Percentiles rank a stretch among this genome's conserved stretches.
These are phyloP conservation scores for Epichloe typhina DNA, from an alignment of 2,329 filamentous ascomycete species.

Conservation along the genomic window DNA sequence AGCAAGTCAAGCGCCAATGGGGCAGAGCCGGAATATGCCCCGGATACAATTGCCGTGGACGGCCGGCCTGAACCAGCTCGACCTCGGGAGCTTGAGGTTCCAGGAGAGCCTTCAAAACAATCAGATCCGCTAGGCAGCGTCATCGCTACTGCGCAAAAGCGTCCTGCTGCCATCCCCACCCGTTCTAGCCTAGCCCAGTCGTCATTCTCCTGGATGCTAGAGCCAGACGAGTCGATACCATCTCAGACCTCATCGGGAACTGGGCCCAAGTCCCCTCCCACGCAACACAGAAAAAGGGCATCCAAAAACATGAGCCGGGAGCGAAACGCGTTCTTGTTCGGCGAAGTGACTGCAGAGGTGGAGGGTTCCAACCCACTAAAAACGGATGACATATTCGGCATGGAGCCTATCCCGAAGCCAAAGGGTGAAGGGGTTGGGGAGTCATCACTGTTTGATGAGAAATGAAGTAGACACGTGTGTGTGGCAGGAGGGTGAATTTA, in stretches of 20 bases:
- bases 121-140: neutral
- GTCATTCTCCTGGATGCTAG: slow-evolving; percentile 70
- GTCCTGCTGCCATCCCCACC: slow-evolving; percentile 36
- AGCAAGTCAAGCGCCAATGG: neutral
- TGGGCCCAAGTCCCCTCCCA: slow-evolving; percentile 17
- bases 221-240: slow-evolving; percentile 31
- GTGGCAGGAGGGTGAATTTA: neutral
- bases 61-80: neutral
- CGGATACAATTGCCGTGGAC: neutral
- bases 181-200: slow-evolving; percentile 59
- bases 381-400: slow-evolving; percentile 39
- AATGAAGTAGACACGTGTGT: neutral
- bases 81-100: neutral
- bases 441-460: slow-evolving; percentile 1
- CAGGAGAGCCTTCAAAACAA: neutral
- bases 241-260: slow-evolving; percentile 12
- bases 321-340: slow-evolving; percentile 47
- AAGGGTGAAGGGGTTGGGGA: slow-evolving; percentile 8
- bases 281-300: slow-evolving; percentile 26
- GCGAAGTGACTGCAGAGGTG: slow-evolving; percentile 30
- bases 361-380: slow-evolving; percentile 23
- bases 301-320: slow-evolving; percentile 35
- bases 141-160: slow-evolving; percentile 8
- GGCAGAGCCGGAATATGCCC: neutral
- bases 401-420: slow-evolving; percentile 32